A percentile compares a stretch with the other conserved stretches of the same genome.
phyloP scores from a whole-genome alignment of 192 early-diverging fungal genomes.

The Chytriomyces hyalinus region DNA sequence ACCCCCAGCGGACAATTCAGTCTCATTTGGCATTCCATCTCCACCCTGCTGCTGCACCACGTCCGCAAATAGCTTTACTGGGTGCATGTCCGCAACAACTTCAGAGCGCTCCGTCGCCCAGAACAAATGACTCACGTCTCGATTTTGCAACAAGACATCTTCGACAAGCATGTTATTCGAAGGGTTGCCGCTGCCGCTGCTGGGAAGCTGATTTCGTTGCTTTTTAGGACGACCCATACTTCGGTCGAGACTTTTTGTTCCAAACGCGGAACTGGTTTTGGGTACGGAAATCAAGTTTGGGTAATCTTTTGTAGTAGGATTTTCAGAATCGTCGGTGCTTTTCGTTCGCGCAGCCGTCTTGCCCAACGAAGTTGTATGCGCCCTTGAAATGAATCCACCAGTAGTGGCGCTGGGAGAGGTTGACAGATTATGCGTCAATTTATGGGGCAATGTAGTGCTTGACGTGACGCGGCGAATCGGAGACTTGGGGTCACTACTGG shows the following conservation, averaged over 20 bases:
- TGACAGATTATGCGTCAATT: too few relatives aligned
- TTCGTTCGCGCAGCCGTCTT: too few relatives aligned
- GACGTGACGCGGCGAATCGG: too few relatives aligned
- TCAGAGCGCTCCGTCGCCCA: conserved; percentile 1
- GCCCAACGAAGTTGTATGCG: too few relatives aligned
- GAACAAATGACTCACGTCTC: conserved; percentile 24
- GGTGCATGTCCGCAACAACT: conserved; percentile 12
- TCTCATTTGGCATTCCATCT: too few relatives aligned
- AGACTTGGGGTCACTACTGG: too few relatives aligned
- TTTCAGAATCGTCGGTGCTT: too few relatives aligned
- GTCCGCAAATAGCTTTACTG: conserved; percentile 25
- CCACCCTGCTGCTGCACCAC: not conserved
- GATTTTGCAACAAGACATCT: conserved; percentile 6
- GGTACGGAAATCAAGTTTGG: too few relatives aligned
- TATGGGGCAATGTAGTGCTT: too few relatives aligned
- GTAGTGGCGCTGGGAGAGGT: too few relatives aligned
- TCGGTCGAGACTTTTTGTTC: not conserved
- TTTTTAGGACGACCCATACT: not conserved
- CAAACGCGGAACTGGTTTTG: not conserved
- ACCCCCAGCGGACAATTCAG: not conserved
- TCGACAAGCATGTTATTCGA: conserved; percentile 1
- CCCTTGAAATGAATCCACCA: too few relatives aligned
- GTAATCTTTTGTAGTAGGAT: too few relatives aligned
- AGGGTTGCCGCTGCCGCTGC: not conserved
- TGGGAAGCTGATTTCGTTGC: not conserved